Conservation (phyloP, 768 basidiomycete species). For the Stropharia rugosoannulata region DNA sequence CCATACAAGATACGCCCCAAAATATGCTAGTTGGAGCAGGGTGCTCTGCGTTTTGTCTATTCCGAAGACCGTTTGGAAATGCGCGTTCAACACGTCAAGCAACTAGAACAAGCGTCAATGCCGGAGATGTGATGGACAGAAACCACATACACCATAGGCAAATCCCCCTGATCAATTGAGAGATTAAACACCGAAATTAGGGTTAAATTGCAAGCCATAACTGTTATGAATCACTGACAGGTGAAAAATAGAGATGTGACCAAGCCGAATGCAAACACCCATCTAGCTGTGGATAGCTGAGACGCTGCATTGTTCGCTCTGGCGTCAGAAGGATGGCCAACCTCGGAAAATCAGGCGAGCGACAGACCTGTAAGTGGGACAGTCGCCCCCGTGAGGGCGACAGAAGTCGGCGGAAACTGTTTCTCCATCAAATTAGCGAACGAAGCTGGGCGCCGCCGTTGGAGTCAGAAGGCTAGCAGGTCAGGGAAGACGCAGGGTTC, state of each 20-base stretch:
- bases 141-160: slow-evolving; percentile 51
- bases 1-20: slow-evolving; percentile 64
- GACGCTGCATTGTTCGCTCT: slow-evolving; percentile 26
- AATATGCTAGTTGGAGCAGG: slow-evolving; percentile 73
- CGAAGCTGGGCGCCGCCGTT: neutral
- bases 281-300: slow-evolving; percentile 43
- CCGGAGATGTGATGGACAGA: neutral
- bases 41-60: slow-evolving; percentile 73
- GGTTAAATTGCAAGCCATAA: neutral
- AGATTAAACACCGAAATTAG: neutral
- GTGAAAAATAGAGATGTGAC: slow-evolving; percentile 79
- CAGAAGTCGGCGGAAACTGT: neutral
- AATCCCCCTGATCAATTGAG: slow-evolving; percentile 51
- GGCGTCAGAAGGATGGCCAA: neutral
- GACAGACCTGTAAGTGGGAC: slow-evolving; percentile 18
- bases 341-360: neutral
- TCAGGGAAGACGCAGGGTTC: neutral
- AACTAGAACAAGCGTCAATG: slow-evolving; percentile 35
- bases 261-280: slow-evolving; percentile 61
- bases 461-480: neutral
- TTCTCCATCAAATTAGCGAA: neutral
- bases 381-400: neutral
- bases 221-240: slow-evolving; percentile 37
- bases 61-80: slow-evolving; percentile 70
- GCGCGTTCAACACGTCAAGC: slow-evolving; percentile 67